Evolutionary conservation across 306 rosid species (phyloP), one percentile per base, ranked within the genome.

Genomic region (Albizia julibrissin): DNA sequence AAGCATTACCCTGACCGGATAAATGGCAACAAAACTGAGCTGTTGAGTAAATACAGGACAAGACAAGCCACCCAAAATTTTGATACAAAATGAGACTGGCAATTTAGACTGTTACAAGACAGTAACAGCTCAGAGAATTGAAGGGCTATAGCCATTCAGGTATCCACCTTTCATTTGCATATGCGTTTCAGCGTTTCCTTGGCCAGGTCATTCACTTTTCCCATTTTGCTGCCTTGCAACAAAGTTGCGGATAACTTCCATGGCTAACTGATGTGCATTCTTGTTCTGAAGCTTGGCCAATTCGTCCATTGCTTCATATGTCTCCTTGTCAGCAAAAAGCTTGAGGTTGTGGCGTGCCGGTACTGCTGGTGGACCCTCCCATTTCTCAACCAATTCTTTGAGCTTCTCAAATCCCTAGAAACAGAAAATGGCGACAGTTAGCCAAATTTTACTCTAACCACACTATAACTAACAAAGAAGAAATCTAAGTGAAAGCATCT

Each of bases 241-340:
- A 76, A 86, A 95, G 86, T 89, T 89, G 88, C 99, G 94, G 76
- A 95, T 74, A 70, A 95, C 90, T 82, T 93, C 99, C 83, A 93
- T 93, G 81, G 99, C 98, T 64, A 95, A 81, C 80, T 91, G 97
- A 88, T 95, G 98, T 24, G 99, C 98, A 78, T 61, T 95, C 92
- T 95, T 95, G 84, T 89, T 88, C 86, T 95, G 94, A 87, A 87
- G 83, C 85, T 81, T 93, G 67, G 98, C 98, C 26, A 92, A 89
- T 66, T 84, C 87, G 54, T 93, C 91, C 80, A 95, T 65, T 3
- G 97, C 97, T 80, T 91, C 93, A 18, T 89, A 95, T 2, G 98
- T 95, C 84, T 90, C 97, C 87, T 86, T 95, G 80, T 95, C 97
- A 0, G 97, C 87, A 83, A 95, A 95, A 77, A 95, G 97, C 91